Conservation (phyloP, 1,139 yeast species). For the Geotrichum citri-aurantii region DNA sequence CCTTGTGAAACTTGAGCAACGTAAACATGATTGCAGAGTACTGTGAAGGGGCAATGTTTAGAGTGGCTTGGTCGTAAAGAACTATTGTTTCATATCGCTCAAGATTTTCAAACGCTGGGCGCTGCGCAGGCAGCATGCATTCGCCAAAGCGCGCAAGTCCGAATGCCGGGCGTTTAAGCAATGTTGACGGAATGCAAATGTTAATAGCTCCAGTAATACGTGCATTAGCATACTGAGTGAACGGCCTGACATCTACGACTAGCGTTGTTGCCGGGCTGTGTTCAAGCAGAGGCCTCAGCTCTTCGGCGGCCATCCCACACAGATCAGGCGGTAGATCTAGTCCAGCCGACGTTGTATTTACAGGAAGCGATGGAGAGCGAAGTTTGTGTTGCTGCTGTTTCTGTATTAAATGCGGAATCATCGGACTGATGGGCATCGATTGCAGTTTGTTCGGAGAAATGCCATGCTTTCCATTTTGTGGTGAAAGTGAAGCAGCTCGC, state of each 20-base stretch:
- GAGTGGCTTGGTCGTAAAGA: conserved; percentile 46
- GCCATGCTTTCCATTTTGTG: background rate
- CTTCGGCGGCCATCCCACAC: background rate
- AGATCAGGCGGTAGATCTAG: conserved; percentile 14
- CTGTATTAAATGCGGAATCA: background rate
- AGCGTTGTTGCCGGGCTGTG: background rate
- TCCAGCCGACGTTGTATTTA: conserved; percentile 9
- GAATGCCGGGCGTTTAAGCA: conserved; percentile 61
- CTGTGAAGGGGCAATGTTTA: conserved; percentile 37
- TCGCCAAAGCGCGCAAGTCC: conserved; percentile 51
- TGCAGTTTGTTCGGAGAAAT: background rate
- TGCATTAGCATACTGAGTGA: conserved; percentile 50
- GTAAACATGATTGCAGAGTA: conserved; percentile 31
- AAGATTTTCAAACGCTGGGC: conserved; percentile 28
- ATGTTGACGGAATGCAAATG: conserved; percentile 70
- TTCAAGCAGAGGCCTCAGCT: conserved; percentile 13
- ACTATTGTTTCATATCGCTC: conserved; percentile 36
- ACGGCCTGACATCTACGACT: conserved; percentile 66
- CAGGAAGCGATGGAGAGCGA: conserved; percentile 23
- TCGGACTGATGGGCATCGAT: background rate
- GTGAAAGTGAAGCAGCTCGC: background rate
- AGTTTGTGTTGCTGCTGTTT: conserved; percentile 4
- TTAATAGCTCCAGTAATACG: conserved; percentile 56
- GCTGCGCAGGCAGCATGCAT: conserved; percentile 44
- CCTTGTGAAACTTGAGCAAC: conserved; percentile 42